These are phyloP conservation scores for Arctostaphylos glauca DNA, from an alignment of 148 eudicot species.

Conservation along the genomic window DNA sequence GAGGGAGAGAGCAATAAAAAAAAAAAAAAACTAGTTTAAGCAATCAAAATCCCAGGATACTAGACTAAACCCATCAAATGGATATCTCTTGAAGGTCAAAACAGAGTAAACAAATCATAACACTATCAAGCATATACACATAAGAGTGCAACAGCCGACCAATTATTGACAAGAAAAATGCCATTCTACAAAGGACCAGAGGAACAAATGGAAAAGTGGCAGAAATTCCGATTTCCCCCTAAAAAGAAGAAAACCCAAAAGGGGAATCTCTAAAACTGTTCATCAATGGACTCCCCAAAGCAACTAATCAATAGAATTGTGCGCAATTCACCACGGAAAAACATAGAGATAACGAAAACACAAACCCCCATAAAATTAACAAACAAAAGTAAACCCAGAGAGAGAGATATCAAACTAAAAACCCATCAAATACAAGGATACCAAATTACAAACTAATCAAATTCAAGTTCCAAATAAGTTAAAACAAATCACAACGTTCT, in stretches of 20 bases:
- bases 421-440: background rate
- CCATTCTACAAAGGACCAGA: background rate
- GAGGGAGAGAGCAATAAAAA: background rate
- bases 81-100: background rate
- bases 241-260: background rate
- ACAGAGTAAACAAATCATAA: background rate
- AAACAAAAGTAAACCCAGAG: background rate
- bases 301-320: background rate
- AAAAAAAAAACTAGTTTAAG: background rate
- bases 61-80: background rate
- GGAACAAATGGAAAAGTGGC: background rate
- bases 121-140: background rate
- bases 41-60: background rate
- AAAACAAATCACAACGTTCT: background rate
- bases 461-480: background rate
- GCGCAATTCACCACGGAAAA: background rate
- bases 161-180: background rate
- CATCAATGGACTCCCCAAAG: background rate
- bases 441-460: background rate
- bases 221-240: background rate
- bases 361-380: background rate
- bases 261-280: conserved; percentile 9
- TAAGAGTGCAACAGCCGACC: background rate
- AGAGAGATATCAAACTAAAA: background rate
- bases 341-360: background rate